Percentiles rank a stretch among this genome's conserved stretches.
These are phyloP conservation scores for Rubia peregrina DNA, from an alignment of 305 asterid species.

Conservation along the genomic window DNA sequence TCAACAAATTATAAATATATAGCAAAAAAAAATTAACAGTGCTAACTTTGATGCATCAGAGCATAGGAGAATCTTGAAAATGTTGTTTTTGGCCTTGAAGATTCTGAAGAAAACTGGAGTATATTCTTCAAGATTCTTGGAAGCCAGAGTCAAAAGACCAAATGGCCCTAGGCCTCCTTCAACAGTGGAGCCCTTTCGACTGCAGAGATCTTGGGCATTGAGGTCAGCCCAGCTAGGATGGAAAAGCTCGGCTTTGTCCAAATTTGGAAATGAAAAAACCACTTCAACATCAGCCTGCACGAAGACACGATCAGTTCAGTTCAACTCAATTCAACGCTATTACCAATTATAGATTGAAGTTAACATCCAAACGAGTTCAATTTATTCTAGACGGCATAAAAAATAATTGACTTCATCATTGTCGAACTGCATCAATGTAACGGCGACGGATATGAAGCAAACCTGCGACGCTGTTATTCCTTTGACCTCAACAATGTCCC, in stretches of 20 bases:
- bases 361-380: no score
- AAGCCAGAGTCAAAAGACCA: slow-evolving; percentile 34
- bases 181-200: slow-evolving; percentile 22
- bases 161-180: slow-evolving; percentile 47
- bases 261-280: slow-evolving; percentile 27
- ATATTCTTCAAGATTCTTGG: slow-evolving; percentile 30
- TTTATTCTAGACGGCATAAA: no score
- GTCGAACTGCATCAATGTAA: not conserved
- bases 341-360: no score
- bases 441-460: not conserved
- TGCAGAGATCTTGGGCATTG: slow-evolving; percentile 31
- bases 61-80: slow-evolving; percentile 33
- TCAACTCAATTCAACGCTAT: not conserved
- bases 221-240: slow-evolving; percentile 29
- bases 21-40: not conserved
- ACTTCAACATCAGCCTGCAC: slow-evolving; percentile 44
- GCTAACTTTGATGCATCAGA: slow-evolving; percentile 33
- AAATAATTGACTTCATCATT: no score
- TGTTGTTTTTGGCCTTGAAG: slow-evolving; percentile 20
- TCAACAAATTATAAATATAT: not conserved
- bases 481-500: slow-evolving; percentile 23
- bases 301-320: not conserved
- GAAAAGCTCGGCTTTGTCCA: slow-evolving; percentile 35
- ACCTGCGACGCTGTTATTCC: slow-evolving; percentile 45
- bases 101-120: slow-evolving; percentile 39